Evolutionary conservation across 345 rosid genomes (phyloP).

Genomic region (Pseudoturritis turrita): DNA sequence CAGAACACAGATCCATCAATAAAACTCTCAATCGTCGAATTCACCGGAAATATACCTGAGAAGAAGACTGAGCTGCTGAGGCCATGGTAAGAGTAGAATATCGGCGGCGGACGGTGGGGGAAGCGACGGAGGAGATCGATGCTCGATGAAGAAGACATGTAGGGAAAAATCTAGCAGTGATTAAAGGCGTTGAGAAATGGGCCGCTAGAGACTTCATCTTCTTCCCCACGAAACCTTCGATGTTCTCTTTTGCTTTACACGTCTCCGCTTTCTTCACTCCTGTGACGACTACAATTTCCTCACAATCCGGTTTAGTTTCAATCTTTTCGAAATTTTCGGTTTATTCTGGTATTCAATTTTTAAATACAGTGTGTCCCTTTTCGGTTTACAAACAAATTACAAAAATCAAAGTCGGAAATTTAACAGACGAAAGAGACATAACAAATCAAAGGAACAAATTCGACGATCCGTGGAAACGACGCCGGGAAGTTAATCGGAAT

Average conservation of each 20-base stretch:
- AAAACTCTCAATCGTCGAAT: no score
- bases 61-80: slow-evolving; percentile 54
- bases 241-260: background rate
- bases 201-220: slow-evolving; percentile 33
- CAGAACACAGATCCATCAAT: background rate
- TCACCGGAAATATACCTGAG: slow-evolving; percentile 40
- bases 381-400: slow-evolving; percentile 22
- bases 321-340: background rate
- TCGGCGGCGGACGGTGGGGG: slow-evolving; percentile 18
- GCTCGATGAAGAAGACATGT: background rate
- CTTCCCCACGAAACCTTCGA: slow-evolving; percentile 27
- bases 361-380: background rate
- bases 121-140: slow-evolving; percentile 20
- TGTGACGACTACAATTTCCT: background rate
- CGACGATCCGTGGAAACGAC: background rate
- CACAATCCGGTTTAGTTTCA: slow-evolving; percentile 15
- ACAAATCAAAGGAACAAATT: background rate
- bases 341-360: slow-evolving; percentile 7
- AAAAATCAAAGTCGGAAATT: background rate
- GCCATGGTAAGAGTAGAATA: slow-evolving; percentile 50
- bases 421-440: background rate
- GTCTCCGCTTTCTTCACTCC: background rate
- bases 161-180: background rate
- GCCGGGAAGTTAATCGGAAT: slow-evolving; percentile 37
- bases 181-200: slow-evolving; percentile 26